Percentiles rank a stretch among this genome's conserved stretches.
Conservation (phyloP, 495 filamentous ascomycete species). For the Penicillium dipodomyicola region DNA sequence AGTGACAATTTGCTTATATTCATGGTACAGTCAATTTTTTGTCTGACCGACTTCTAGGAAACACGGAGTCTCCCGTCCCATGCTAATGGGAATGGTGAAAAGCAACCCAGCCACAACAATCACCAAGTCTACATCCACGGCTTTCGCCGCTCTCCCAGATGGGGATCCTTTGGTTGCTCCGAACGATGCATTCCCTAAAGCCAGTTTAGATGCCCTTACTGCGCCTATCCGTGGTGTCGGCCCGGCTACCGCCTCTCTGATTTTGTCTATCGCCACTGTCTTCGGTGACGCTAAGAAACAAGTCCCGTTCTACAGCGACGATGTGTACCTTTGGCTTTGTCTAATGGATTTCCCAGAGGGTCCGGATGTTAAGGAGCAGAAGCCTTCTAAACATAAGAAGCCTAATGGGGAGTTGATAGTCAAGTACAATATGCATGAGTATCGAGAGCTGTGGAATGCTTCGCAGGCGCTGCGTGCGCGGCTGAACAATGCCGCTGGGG, state of each 20-base stretch:
- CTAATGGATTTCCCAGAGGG: constrained; percentile 22
- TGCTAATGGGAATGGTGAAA: constrained; percentile 61
- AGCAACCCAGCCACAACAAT: constrained; percentile 52
- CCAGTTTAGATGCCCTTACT: constrained; percentile 48
- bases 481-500: constrained; percentile 30
- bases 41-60: constrained; percentile 31
- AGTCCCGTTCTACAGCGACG: constrained; percentile 75
- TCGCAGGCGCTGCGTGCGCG: constrained; percentile 45
- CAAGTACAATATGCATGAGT: constrained; percentile 67
- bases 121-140: constrained; percentile 44
- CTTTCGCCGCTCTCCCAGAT: constrained; percentile 36
- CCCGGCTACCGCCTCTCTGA: constrained; percentile 68
- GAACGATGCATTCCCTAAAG: constrained; percentile 36
- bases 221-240: constrained; percentile 63
- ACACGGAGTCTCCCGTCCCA: constrained; percentile 70
- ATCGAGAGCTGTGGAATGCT: constrained; percentile 49
- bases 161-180: constrained; percentile 5
- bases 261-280: constrained; percentile 61
- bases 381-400: constrained; percentile 27
- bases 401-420: constrained; percentile 48
- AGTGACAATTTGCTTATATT: constrained; percentile 24
- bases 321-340: constrained; percentile 67
- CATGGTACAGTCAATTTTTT: constrained; percentile 11
- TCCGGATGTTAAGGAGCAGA: constrained; percentile 21
- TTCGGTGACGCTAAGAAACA: constrained; percentile 19